Base-by-base conservation (phyloP, 768 basidiomycete genomes). In the Mycena vulgaris region DNA sequence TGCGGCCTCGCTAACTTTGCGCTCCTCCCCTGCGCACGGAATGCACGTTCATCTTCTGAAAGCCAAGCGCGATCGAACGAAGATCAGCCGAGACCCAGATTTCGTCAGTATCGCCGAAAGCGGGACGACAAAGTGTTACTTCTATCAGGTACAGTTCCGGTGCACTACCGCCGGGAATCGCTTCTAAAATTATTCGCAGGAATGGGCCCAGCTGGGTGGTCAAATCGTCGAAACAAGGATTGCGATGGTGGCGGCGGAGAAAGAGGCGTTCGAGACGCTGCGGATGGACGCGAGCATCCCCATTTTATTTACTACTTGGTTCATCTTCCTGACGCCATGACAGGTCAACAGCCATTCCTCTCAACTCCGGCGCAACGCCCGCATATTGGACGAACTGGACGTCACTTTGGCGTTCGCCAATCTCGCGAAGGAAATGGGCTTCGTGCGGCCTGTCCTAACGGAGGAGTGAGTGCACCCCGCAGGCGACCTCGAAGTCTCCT, bases 371-470 rank as follows among this genome's bases (percentile, higher is more conserved):
- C 85, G 86, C 31, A 97, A 96, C 76, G 90, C 94, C 5, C 87
- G 89, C 30, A 85, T 96, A 51, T 81, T 96, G 42, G 95, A 97
- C 76, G 96, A 99, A 78, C 80, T 99, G 16, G 97, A 99, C 76
- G 90, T 98, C 17, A 87, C 89, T 0, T 79, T 96, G 3, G 90
- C 92, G 0, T 98, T 97, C 74, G 93, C 96, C 7, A 87, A 87
- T 52, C 85, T 96, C 25, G 97, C 96, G 0, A 78, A 82, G 3
- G 95, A 97, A 71, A 86, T 94, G 83, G 88, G 89, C 40, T 92
- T 95, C 75, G 89, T 92, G 19, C 85, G 90, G 33, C 97, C 97
- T 0, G 77, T 81, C 7, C 78, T 99, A 33, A 87, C 83, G 21
- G 88, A 93, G 31, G 87, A 91, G 97, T 96, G 71, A 72, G 90